A percentile compares a stretch with the other conserved stretches of the same genome.
Evolutionary conservation across 306 rosid species (phyloP).

Genomic region (Arachis hypogaea): DNA sequence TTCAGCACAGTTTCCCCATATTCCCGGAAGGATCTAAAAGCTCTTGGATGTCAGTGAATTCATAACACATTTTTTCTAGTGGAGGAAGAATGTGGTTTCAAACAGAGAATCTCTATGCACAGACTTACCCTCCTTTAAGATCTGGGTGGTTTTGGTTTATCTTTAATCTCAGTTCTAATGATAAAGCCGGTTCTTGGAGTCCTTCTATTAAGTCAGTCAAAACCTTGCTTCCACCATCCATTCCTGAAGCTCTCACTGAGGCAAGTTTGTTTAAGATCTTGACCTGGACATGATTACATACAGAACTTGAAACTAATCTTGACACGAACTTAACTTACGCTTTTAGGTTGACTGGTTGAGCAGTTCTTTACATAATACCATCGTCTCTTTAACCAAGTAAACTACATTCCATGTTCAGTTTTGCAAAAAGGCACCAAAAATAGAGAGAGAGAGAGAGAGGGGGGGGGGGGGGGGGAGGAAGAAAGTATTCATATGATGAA

Average conservation of each 20-base stretch:
- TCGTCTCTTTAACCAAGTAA: too few species aligned
- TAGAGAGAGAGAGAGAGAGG: too few species aligned
- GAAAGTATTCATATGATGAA: constrained; percentile 8
- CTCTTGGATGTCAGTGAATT: constrained; percentile 43
- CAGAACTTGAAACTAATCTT: constrained; percentile 6
- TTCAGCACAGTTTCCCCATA: constrained; percentile 92
- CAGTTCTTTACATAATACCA: background rate
- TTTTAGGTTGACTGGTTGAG: constrained; percentile 5
- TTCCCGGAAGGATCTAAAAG: constrained; percentile 80
- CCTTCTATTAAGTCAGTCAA: constrained; percentile 81
- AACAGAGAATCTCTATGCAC: constrained; percentile 21
- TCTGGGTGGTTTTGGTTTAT: constrained; percentile 84
- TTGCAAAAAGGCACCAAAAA: too few species aligned
- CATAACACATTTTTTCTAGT: constrained; percentile 15
- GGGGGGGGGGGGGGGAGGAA: too few species aligned
- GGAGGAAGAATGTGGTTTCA: constrained; percentile 10
- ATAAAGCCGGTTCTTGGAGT: constrained; percentile 73
- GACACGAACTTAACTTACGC: constrained; percentile 19
- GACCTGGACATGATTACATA: constrained; percentile 58
- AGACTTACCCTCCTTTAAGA: constrained; percentile 80
- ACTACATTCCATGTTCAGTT: too few species aligned
- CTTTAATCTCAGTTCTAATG: constrained; percentile 85
- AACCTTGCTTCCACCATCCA: constrained; percentile 76
- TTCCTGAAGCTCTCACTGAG: constrained; percentile 81
- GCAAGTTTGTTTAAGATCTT: constrained; percentile 94